Evolutionary conservation across 202 grass and related monocot species (phyloP), one percentile per base, ranked within the genome.

Genomic region (Bolboschoenoplectus hybrid): DNA sequence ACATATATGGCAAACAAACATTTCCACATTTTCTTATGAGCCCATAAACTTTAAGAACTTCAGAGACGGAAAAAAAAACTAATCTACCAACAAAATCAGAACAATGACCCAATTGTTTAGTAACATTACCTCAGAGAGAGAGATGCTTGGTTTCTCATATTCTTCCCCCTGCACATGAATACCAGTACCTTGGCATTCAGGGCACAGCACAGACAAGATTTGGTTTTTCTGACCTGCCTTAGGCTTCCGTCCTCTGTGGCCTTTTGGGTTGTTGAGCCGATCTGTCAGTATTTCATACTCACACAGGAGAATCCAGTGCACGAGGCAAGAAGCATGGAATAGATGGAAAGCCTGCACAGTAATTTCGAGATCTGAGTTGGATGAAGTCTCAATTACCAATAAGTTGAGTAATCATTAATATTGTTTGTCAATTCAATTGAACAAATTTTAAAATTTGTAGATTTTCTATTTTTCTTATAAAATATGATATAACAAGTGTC

Each of bases 151-250:
- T 83, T 94, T 94, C 83, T 99, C 97, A 32, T 96, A 87, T 84
- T 99, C 97, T 60, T 97, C 91, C 46, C 88, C 91, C 62, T 93
- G 58, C 11, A 94, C 77, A 74, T 88, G 85, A 32, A 93, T 91
- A 74, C 97, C 97, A 82, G 93, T 97, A 45, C 97, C 97, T 86
- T 97, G 97, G 55, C 93, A 99, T 85, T 99, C 97, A 80, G 93
- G 93, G 83, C 97, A 97, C 56, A 97, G 72, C 60, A 97, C 85
- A 49, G 97, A 93, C 63, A 70, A 85, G 76, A 99, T 81, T 83
- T 56, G 84, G 76, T 84, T 90, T 86, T 91, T 99, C 9, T 80
- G 86, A 46, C 82, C 81, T 67, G 82, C 79, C 90, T 91, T 99
- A 10, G 90, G 89, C 87, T 97, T 97, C 67, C 93, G 90, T 88